Conservation (phyloP, 768 basidiomycete genomes). For the Boletales sp. region DNA sequence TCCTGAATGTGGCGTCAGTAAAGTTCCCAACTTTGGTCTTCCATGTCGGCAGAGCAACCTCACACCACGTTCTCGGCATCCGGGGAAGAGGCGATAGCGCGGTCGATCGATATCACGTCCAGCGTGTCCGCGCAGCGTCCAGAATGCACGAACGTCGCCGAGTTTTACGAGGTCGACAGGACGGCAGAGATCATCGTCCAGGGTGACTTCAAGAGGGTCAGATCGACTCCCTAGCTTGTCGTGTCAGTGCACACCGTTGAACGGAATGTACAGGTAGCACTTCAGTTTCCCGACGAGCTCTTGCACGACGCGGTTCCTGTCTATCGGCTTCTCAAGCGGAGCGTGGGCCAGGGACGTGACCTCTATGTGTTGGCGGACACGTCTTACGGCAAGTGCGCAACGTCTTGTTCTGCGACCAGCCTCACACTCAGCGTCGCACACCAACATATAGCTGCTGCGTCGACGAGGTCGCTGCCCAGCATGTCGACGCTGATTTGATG, state of each 20-base stretch:
- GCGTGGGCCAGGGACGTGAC: conserved; percentile 45
- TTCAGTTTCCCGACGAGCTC: conserved; percentile 96
- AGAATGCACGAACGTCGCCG: conserved; percentile 43
- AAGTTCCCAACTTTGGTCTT: background rate
- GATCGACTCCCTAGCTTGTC: conserved; percentile 12
- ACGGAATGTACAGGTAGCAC: conserved; percentile 54
- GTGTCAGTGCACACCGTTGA: background rate
- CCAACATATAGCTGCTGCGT: conserved; percentile 73
- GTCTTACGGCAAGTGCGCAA: conserved; percentile 83
- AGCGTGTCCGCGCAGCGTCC: conserved; percentile 34
- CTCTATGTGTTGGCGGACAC: conserved; percentile 95
- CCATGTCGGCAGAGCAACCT: conserved; percentile 12
- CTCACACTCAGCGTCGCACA: background rate
- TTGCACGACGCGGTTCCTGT: conserved; percentile 84
- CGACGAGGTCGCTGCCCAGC: conserved; percentile 93
- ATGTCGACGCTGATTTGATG: conserved; percentile 86
- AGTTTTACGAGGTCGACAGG: conserved; percentile 72
- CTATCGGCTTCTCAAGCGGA: conserved; percentile 59
- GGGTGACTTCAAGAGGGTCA: conserved; percentile 68
- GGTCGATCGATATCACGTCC: conserved; percentile 46
- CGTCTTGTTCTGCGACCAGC: background rate
- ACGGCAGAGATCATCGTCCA: conserved; percentile 58
- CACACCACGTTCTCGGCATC: conserved; percentile 46
- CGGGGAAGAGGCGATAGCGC: conserved; percentile 61
- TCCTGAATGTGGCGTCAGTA: too few species aligned